Evolutionary conservation across 2,329 filamentous ascomycete genomes (phyloP), one percentile per base, ranked within the genome.

Genomic region (Aspergillus sp.): DNA sequence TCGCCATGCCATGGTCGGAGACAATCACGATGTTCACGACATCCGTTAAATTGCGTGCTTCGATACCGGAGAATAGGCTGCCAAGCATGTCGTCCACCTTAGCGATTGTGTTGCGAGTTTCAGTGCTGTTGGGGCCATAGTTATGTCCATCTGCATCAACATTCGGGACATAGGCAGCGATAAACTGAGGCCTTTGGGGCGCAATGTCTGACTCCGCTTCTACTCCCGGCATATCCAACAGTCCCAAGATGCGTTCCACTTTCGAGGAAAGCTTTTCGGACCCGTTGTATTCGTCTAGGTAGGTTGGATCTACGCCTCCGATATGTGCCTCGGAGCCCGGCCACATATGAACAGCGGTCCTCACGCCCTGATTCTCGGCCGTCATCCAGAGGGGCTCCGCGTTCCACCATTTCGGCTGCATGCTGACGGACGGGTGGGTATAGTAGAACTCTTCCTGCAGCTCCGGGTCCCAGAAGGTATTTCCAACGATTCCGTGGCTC

Each of bases 1-100:
- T 96, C 1, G 95, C 95, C 95, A 99, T 99, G 54, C 95, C 95
- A 73, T 99, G 95, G 73, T 99, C 95, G 0, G 92, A 97, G 2
- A 99, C 94, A n/a, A 99, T 84, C 36, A 99, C 88, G 7, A 99
- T 85, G 67, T 99, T 99, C 72, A 98, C 91, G 62, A 99, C 90
- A 19, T 89, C 74, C 0, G 92, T 97, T 54, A 99, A 79, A 72
- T 98, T 97, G 52, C 95, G 88, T 50, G 84, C 79, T 63, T 93
- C 86, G 0, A 99, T 81, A 0, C 93, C 93, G 1, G 81, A 75
- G 70, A 98, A 89, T 1, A 99, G 79, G 21, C 84, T 76, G 28
- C 87, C 89, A 25, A 99, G 81, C 91, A 98, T 96, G 2, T 76
- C 79, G 74, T 99, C 95, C 1, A 91, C 93, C n/a, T 85, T 79